These are phyloP conservation scores for Phytophthora melonis DNA, from an alignment of 352 stramenopile genomes.

Conservation along the genomic window DNA sequence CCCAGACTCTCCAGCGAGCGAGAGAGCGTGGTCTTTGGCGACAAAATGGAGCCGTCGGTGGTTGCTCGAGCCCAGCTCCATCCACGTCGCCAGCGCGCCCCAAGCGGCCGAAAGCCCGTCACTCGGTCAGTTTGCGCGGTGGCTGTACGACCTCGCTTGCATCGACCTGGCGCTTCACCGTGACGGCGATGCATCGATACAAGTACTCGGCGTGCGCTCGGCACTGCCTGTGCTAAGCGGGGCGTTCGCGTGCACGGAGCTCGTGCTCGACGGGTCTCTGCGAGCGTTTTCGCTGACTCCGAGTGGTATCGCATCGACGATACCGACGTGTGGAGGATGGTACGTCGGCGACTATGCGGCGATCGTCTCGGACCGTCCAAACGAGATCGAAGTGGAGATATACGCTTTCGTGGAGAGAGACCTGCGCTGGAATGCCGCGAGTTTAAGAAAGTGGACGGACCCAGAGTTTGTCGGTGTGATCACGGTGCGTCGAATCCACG, in stretches of 20 bases:
- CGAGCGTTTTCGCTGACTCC: constrained; percentile 41
- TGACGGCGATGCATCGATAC: too few relatives aligned
- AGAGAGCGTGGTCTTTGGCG: too few relatives aligned
- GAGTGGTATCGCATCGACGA: constrained; percentile 27
- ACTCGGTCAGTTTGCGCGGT: background rate
- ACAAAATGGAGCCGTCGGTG: too few relatives aligned
- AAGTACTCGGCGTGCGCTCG: constrained; percentile 1
- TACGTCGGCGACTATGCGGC: constrained; percentile 18
- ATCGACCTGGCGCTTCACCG: constrained; percentile 12
- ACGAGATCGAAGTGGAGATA: too few relatives aligned
- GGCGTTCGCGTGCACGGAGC: constrained; percentile 10
- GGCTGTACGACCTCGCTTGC: constrained; percentile 20
- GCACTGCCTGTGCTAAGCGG: background rate
- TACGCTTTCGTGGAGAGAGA: too few relatives aligned
- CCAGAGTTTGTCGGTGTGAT: too few relatives aligned
- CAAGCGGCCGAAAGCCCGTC: too few relatives aligned
- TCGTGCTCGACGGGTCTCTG: constrained; percentile 39
- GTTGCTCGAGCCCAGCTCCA: background rate
- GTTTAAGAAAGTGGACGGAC: too few relatives aligned
- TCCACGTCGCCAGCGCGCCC: too few relatives aligned
- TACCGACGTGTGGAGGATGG: constrained; percentile 25
- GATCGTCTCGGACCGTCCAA: too few relatives aligned
- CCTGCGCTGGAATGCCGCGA: too few relatives aligned
- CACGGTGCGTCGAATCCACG: background rate
- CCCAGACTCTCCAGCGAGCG: too few relatives aligned